Base-by-base conservation (phyloP, 179 eudicot species). In the Beta corolliflora region DNA sequence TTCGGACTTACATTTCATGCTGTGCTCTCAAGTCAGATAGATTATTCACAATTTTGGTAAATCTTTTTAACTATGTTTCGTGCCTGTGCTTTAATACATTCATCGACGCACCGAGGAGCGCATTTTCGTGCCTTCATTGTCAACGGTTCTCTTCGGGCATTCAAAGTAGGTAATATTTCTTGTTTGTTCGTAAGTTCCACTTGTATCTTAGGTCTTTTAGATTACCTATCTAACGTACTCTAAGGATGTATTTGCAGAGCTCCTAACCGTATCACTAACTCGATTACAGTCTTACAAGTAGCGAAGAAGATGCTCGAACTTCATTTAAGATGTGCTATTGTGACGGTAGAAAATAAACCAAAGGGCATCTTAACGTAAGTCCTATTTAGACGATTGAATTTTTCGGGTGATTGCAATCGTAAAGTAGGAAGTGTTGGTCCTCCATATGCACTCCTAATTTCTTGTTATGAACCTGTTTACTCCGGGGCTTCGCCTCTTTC, bases 271-370 rank as follows among this genome's bases (percentile, higher is more conserved):
- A 77, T 91, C 91, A 71, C 95, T 97, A 76, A 85, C 89, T 84
- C 98, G 94, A n/a, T n/a, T 77, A 91, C 98, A 71, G 98, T 96
- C 75, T 72, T 91, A 44, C 78, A 67, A 76, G 94, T 94, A 75
- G 86, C 98, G 79, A 91, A 91, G 85, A 94, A 91, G 93, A 97
- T 97, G 98, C 90, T 89, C 61, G 98, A 91, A 71, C 74, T 54
- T 80, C 88, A 83, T 41, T 58, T 86, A 61, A 91, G 97, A 85
- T 93, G 91, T 77, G 97, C 95, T 69, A 81, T 96, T 82, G 94
- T 96, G 71, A 85, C 91, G 79, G n/a, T n/a, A n/a, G n/a, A n/a
- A n/a, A n/a, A n/a, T n/a, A n/a, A n/a, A n/a, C n/a, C n/a, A n/a
- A n/a, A 82, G 71, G 99, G 99, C 84, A 97, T 97, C 69, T n/a